Conservation (phyloP, 2,329 filamentous ascomycete species). For the Lachnellula suecica region DNA sequence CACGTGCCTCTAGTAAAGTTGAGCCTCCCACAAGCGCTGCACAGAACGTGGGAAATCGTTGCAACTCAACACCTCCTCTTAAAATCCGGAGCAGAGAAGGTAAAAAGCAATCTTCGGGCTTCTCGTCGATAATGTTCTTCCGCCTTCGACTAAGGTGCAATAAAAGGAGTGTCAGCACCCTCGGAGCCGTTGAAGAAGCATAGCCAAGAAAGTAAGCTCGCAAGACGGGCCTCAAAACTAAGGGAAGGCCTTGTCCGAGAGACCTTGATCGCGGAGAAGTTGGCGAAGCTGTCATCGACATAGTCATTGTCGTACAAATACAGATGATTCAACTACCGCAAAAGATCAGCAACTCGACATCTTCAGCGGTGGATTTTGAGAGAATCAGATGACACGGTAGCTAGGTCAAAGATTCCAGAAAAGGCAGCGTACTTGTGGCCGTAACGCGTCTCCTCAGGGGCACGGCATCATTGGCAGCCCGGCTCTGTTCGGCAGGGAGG, state of each 20-base stretch:
- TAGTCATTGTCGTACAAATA: too few relatives aligned
- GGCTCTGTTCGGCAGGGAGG: background rate
- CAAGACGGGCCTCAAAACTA: conserved; percentile 52
- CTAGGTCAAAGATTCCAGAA: too few relatives aligned
- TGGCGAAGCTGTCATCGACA: conserved; percentile 6
- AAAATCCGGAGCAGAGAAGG: conserved; percentile 41
- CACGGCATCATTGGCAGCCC: background rate
- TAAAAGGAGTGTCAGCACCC: conserved; percentile 53
- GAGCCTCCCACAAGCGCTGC: conserved; percentile 59
- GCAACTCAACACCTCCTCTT: conserved; percentile 49
- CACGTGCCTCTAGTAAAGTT: conserved; percentile 57
- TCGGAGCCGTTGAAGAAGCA: conserved; percentile 56
- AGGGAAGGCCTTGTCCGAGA: conserved; percentile 40
- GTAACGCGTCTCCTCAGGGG: too few relatives aligned
- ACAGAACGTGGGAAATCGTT: conserved; percentile 63
- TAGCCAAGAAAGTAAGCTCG: conserved; percentile 62
- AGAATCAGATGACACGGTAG: background rate
- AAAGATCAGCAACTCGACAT: conserved; percentile 8
- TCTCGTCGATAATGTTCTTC: conserved; percentile 25
- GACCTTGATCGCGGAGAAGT: conserved; percentile 24
- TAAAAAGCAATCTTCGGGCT: conserved; percentile 32
- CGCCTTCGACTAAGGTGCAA: conserved; percentile 42
- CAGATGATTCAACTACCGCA: background rate
- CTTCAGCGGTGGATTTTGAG: background rate
- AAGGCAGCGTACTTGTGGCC: too few relatives aligned